Percentiles rank a stretch among this genome's conserved stretches.
Conservation (phyloP, 805 yeast species). For the Saccharomycopsis malanga region DNA sequence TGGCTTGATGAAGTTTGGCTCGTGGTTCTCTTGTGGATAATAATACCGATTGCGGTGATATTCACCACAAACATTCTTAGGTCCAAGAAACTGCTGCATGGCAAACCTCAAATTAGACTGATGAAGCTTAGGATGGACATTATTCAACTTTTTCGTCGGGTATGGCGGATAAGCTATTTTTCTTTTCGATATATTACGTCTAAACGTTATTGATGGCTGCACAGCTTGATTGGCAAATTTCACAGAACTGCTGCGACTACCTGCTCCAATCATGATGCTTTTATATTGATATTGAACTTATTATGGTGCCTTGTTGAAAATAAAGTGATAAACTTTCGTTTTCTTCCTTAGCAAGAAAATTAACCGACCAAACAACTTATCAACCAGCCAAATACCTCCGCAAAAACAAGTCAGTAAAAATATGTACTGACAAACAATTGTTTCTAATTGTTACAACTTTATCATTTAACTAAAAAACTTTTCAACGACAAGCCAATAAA, state of each 20-base stretch:
- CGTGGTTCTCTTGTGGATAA: slow-evolving; percentile 57
- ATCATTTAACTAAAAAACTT: too few species aligned
- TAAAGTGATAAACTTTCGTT: too few species aligned
- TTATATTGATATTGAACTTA: too few species aligned
- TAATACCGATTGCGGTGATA: slow-evolving; percentile 70
- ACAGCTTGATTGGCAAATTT: background rate
- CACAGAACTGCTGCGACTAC: background rate
- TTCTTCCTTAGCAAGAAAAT: too few species aligned
- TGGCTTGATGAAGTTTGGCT: slow-evolving; percentile 65
- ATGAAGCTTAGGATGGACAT: slow-evolving; percentile 34
- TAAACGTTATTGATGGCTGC: slow-evolving; percentile 17
- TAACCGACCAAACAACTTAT: too few species aligned
- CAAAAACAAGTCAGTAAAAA: too few species aligned
- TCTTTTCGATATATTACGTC: slow-evolving; percentile 43
- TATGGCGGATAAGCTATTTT: slow-evolving; percentile 48
- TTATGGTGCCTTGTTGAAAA: too few species aligned
- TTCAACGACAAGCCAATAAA: too few species aligned
- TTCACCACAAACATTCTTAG: slow-evolving; percentile 76
- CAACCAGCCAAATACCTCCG: too few species aligned
- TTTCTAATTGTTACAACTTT: too few species aligned
- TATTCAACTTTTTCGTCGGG: slow-evolving; percentile 37
- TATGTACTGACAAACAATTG: too few species aligned
- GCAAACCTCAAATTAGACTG: slow-evolving; percentile 53
- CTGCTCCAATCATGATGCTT: too few species aligned
- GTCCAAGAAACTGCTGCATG: slow-evolving; percentile 74